Percentiles rank a stretch among this genome's conserved stretches.
Conservation (phyloP, 2,329 filamentous ascomycete species). For the Rhytidhysteron rufulum region DNA sequence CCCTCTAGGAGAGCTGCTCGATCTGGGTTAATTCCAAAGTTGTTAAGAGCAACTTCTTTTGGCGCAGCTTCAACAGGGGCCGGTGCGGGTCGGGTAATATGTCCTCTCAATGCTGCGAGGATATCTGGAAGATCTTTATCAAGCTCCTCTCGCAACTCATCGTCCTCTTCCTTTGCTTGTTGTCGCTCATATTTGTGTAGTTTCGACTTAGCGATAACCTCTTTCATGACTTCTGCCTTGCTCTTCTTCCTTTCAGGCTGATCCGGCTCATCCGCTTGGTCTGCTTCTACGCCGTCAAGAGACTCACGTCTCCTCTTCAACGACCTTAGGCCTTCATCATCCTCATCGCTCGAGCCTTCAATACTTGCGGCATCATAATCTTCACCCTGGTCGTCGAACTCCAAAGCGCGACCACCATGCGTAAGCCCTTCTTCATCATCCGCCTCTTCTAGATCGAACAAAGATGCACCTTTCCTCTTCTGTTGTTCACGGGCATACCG, state of each 20-base stretch:
- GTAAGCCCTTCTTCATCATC: conserved; percentile 71
- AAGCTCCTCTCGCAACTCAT: conserved; percentile 77
- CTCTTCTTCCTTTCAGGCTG: conserved; percentile 84
- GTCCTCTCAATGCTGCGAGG: conserved; percentile 63
- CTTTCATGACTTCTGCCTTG: conserved; percentile 96
- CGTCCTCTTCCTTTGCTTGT: conserved; percentile 86
- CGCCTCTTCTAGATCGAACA: conserved; percentile 90
- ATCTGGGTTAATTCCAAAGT: conserved; percentile 55
- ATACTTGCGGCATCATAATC: conserved; percentile 80
- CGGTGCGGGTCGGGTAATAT: conserved; percentile 46
- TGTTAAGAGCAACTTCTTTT: conserved; percentile 33
- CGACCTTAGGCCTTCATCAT: conserved; percentile 35
- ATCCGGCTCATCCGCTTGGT: conserved; percentile 45
- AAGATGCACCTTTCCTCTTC: conserved; percentile 68
- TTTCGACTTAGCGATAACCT: conserved; percentile 96
- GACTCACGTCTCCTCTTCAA: conserved; percentile 44
- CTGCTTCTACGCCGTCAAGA: conserved; percentile 48
- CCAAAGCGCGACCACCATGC: conserved; percentile 74
- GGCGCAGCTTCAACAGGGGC: conserved; percentile 39
- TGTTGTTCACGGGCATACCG: conserved; percentile 88
- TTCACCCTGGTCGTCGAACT: conserved; percentile 58
- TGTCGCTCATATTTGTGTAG: conserved; percentile 92
- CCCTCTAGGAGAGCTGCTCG: conserved; percentile 58
- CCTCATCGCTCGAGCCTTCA: conserved; percentile 43
- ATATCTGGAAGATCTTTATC: conserved; percentile 80